phyloP scores from a whole-genome alignment of 345 rosid genomes.

The Angophora floribunda region DNA sequence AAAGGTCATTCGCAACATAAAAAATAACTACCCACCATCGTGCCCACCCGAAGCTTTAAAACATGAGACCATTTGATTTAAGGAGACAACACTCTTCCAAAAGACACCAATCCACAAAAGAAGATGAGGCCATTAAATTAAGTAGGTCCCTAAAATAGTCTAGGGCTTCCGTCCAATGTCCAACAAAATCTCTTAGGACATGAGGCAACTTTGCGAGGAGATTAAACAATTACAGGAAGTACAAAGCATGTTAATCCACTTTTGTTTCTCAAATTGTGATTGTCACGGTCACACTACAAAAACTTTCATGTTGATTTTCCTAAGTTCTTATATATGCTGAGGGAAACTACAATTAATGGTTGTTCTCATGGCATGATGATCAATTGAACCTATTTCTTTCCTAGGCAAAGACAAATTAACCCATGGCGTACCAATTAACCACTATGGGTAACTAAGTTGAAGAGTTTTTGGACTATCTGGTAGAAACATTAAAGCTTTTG shows the following conservation, averaged over 20 bases:
- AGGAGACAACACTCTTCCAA: neutral
- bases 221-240: too few relatives aligned
- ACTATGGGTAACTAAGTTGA: neutral
- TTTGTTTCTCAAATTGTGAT: neutral
- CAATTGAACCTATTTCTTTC: neutral
- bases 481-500: too few relatives aligned
- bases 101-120: neutral
- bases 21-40: too few relatives aligned
- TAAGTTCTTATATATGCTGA: too few relatives aligned
- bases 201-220: too few relatives aligned
- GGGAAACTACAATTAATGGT: too few relatives aligned
- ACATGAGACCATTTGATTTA: neutral
- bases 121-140: neutral
- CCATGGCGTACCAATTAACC: neutral
- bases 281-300: rapidly evolving
- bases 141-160: neutral
- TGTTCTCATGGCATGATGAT: neutral
- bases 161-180: neutral
- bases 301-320: neutral
- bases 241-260: neutral
- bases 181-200: too few relatives aligned
- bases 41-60: neutral
- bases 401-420: neutral
- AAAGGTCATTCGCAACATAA: neutral
- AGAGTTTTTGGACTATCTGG: too few relatives aligned